Conservation (phyloP, 495 filamentous ascomycete species). For the Hypoxylon cercidicola region DNA sequence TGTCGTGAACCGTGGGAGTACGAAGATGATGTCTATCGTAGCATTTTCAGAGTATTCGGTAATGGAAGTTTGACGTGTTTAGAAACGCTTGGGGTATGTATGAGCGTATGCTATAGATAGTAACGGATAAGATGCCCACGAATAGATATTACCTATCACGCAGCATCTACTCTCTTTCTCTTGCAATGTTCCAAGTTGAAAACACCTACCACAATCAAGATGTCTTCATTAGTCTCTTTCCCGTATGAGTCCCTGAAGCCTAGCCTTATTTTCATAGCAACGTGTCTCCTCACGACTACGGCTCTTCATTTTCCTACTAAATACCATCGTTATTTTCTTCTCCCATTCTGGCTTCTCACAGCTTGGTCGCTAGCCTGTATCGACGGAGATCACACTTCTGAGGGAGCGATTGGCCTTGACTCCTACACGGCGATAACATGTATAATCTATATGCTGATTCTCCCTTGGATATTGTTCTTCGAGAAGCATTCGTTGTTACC, state of each 20-base stretch:
- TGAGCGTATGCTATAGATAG: not conserved
- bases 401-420: not conserved
- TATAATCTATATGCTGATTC: constrained; percentile 15
- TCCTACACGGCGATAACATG: constrained; percentile 21
- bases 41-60: not conserved
- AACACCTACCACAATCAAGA: not conserved
- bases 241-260: constrained; percentile 15
- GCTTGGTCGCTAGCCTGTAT: constrained; percentile 7
- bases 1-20: not conserved
- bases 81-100: not conserved
- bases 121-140: not conserved
- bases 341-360: constrained; percentile 7
- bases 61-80: not conserved
- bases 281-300: constrained; percentile 1
- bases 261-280: constrained; percentile 6
- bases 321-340: constrained; percentile 10
- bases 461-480: constrained; percentile 10
- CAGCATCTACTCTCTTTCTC: not conserved
- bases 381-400: not conserved
- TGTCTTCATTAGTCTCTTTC: not conserved
- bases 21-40: constrained; percentile 1
- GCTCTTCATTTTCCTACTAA: constrained; percentile 8
- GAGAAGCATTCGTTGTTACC: constrained; percentile 3
- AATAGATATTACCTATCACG: not conserved
- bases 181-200: not conserved